Conservation (phyloP, 257 asterid species). For the Salvia rosmarinus region DNA sequence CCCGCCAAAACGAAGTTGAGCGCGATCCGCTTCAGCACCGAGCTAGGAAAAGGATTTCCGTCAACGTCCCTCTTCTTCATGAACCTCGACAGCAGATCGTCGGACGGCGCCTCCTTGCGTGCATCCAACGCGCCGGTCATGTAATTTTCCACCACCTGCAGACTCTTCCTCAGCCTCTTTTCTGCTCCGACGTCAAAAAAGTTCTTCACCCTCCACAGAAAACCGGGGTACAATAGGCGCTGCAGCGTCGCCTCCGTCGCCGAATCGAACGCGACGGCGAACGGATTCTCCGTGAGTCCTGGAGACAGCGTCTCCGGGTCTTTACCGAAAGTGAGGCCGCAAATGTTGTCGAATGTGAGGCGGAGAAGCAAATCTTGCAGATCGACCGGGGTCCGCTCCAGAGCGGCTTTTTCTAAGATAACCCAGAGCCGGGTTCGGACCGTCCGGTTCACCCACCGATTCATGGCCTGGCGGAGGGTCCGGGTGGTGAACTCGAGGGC, state of each 20-base stretch:
- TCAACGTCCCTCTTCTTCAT: slow-evolving; percentile 67
- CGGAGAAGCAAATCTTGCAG: slow-evolving; percentile 74
- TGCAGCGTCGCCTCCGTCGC: slow-evolving; percentile 87
- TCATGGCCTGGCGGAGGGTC: slow-evolving; percentile 93
- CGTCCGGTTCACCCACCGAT: slow-evolving; percentile 89
- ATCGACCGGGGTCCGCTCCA: slow-evolving; percentile 51
- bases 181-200: slow-evolving; percentile 60
- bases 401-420: slow-evolving; percentile 60
- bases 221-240: slow-evolving; percentile 65
- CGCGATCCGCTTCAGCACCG: slow-evolving; percentile 70
- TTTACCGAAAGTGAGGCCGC: slow-evolving; percentile 79
- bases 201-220: slow-evolving; percentile 72
- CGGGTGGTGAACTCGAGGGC: slow-evolving; percentile 86
- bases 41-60: slow-evolving; percentile 53
- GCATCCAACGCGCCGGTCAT: slow-evolving; percentile 72
- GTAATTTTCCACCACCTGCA: slow-evolving; percentile 64
- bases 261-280: slow-evolving; percentile 69
- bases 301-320: slow-evolving; percentile 82
- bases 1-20: slow-evolving; percentile 83
- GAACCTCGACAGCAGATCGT: slow-evolving; percentile 75
- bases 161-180: slow-evolving; percentile 50
- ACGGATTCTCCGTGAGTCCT: slow-evolving; percentile 70
- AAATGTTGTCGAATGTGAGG: slow-evolving; percentile 74
- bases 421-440: slow-evolving; percentile 72
- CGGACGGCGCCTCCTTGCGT: slow-evolving; percentile 63